Percentiles rank a stretch among this genome's conserved stretches.
phyloP scores from a whole-genome alignment of 352 stramenopile species.

The Phytophthora citrophthora region DNA sequence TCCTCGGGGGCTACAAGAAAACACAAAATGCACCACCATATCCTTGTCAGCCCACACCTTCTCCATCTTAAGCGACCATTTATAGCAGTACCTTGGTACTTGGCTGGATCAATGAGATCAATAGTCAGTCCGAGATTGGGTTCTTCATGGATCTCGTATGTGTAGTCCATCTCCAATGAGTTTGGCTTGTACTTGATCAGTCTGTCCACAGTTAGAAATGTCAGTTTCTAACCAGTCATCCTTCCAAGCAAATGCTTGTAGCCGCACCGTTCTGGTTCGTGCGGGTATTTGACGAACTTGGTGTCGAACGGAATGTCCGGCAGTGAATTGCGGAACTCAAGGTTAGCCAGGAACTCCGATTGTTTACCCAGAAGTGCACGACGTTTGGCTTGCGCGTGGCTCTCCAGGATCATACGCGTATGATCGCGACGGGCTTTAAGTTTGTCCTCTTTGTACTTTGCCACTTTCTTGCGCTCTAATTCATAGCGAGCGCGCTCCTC shows the following conservation, averaged over 20 bases:
- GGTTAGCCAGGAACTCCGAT: conserved; percentile 80
- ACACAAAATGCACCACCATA: conserved; percentile 6
- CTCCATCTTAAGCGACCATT: neutral
- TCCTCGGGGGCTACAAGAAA: conserved; percentile 50
- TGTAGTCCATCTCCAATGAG: conserved; percentile 84
- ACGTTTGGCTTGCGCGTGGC: conserved; percentile 83
- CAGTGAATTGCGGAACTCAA: conserved; percentile 86
- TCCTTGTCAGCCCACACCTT: neutral
- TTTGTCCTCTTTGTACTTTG: conserved; percentile 92
- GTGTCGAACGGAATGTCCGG: conserved; percentile 87
- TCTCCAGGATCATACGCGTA: conserved; percentile 89
- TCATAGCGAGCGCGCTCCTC: conserved; percentile 84
- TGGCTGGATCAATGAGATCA: conserved; percentile 86
- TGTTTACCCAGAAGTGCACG: conserved; percentile 82
- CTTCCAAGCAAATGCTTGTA: neutral
- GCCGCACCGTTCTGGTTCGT: conserved; percentile 72
- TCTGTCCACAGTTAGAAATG: conserved; percentile 30
- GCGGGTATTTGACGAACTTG: conserved; percentile 87
- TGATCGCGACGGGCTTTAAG: conserved; percentile 86
- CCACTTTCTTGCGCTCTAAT: conserved; percentile 86
- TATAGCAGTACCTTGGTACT: conserved; percentile 70
- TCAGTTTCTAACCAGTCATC: neutral
- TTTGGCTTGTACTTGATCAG: conserved; percentile 91
- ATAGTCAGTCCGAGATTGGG: conserved; percentile 79
- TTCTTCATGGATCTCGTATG: conserved; percentile 87